These are phyloP conservation scores for Solanum arcanum DNA, from an alignment of 257 asterid species.

Conservation along the genomic window DNA sequence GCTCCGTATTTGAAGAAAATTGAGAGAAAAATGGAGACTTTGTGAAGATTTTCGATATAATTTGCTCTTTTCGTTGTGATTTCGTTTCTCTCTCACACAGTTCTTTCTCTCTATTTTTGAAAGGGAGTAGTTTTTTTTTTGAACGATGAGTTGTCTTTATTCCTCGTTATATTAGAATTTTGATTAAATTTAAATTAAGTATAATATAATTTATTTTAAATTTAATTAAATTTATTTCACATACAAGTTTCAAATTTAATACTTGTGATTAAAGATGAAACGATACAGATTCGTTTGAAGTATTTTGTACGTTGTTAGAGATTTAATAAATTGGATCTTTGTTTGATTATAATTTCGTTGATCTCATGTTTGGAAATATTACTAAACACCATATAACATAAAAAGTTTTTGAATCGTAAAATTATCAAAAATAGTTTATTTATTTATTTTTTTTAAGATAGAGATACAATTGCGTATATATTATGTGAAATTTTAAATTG, in stretches of 20 bases:
- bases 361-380: background rate
- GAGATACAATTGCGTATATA: no score
- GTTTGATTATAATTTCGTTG: background rate
- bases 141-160: background rate
- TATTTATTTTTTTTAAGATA: no score
- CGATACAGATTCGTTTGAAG: no score
- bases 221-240: fast-evolving
- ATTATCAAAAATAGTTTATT: no score
- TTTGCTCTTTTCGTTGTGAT: background rate
- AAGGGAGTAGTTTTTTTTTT: background rate
- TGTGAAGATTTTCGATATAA: background rate
- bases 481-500: no score
- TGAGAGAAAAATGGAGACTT: background rate
- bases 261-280: no score
- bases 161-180: background rate
- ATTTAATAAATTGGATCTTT: background rate
- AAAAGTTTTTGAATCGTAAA: no score
- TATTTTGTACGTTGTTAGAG: no score
- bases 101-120: background rate
- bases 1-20: background rate
- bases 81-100: background rate
- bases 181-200: fast-evolving
- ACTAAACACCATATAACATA: no score
- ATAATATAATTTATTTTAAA: fast-evolving
- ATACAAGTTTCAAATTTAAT: no score